Base-by-base conservation (phyloP, 2,329 filamentous ascomycete species). In the Botrytis deweyae region DNA sequence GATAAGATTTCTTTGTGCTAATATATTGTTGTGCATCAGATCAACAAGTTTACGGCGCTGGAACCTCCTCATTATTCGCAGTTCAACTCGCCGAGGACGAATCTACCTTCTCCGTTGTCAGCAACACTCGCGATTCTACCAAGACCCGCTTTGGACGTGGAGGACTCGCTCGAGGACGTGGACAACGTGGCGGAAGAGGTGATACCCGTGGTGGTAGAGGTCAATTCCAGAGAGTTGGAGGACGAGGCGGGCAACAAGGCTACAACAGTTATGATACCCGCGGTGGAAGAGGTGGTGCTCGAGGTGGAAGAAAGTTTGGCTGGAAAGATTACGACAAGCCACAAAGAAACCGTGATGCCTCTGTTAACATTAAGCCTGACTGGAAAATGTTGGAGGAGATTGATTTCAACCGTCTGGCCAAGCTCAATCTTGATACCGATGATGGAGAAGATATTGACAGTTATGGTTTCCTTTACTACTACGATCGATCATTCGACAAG, bases 311-410 rank as follows among this genome's bases (percentile, higher is more conserved):
- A 78, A 91, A 96, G 79, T 98, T 98, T 81, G 96, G 96, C 82
- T 98, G 96, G 95, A 97, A 96, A 85, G 96, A 99, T 83, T 97
- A 94, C 83, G 96, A 99, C 87, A 98, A 98, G 90, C 96, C 96
- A 75, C 90, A 95, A 83, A 92, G 96, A 81, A 98, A 97, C 85
- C 93, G 96, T 75, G 96, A 99, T 85, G 93, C 95, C 18, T 97
- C 94, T 52, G 93, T 99, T 82, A 95, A 95, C 85, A 94, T 98
- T 84, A 97, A 97, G 85, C 90, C 95, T 36, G 95, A 98, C 83
- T 99, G 96, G 96, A 89, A 90, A 81, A 89, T 99, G 85, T 87
- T 98, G 80, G 96, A 99, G 86, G 96, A 99, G 88, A 98, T 99
- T 83, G 96, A 99, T 84, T 99, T 97, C 86, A 95, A 94, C 86